phyloP scores from a whole-genome alignment of 208 protist genomes.

The Wallacemonas sp. region DNA sequence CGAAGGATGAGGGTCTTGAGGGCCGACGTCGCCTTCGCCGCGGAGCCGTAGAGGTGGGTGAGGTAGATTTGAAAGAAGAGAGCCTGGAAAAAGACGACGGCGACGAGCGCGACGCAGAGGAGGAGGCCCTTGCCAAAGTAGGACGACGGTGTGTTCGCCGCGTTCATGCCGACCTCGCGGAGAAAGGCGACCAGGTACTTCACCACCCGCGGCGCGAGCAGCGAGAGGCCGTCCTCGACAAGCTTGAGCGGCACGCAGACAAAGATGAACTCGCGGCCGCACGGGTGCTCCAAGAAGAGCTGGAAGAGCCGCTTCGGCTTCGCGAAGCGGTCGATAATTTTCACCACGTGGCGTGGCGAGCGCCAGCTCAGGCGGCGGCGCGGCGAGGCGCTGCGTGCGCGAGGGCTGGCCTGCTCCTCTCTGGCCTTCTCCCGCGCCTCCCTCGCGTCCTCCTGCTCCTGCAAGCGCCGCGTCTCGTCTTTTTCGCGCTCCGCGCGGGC shows the following conservation, averaged over 20 bases:
- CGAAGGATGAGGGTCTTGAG: constrained; percentile 67
- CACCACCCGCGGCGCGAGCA: constrained; percentile 49
- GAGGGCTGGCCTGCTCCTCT: neutral
- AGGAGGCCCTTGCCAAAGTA: constrained; percentile 38
- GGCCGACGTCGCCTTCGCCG: constrained; percentile 52
- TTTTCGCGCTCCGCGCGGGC: neutral
- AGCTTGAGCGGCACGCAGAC: constrained; percentile 70
- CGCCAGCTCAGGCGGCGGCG: neutral
- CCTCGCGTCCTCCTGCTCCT: neutral
- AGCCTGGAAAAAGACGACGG: constrained; percentile 48
- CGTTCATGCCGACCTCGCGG: constrained; percentile 42
- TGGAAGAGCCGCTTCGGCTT: constrained; percentile 46
- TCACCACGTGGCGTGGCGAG: neutral
- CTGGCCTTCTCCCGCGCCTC: neutral
- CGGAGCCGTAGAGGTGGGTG: constrained; percentile 55
- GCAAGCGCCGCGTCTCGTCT: neutral
- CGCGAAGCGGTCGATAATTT: constrained; percentile 1
- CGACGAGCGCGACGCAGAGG: constrained; percentile 48
- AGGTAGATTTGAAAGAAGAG: constrained; percentile 76
- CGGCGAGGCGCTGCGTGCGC: neutral
- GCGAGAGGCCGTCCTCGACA: constrained; percentile 47
- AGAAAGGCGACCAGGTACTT: constrained; percentile 56
- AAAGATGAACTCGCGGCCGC: constrained; percentile 61
- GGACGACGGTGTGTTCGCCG: neutral
- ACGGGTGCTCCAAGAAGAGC: constrained; percentile 62